Conservation (phyloP, 2,329 filamentous ascomycete genomes). For the Colletotrichum zoysiae region DNA sequence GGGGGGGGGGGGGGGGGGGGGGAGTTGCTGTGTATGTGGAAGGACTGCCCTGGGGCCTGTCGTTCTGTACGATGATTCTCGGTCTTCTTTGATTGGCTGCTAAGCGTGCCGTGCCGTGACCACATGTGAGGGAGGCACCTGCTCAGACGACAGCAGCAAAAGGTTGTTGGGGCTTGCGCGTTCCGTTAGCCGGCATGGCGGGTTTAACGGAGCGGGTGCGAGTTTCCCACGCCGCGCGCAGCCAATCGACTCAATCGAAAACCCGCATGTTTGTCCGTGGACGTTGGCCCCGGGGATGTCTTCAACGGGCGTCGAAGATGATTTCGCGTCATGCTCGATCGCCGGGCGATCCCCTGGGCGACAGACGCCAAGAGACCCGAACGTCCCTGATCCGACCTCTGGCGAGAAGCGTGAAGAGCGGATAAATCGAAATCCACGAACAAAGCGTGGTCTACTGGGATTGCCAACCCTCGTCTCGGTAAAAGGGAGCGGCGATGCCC, state of each 20-base stretch:
- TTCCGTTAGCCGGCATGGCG: background rate
- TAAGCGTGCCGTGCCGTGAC: background rate
- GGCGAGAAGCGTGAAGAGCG: background rate
- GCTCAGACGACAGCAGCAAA: background rate
- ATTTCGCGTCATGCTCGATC: background rate
- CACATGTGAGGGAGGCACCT: background rate
- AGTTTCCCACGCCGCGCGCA: background rate
- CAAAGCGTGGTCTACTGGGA: background rate
- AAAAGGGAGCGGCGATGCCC: background rate
- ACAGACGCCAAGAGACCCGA: background rate
- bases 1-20: too few relatives aligned
- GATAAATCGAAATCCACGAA: slow-evolving; percentile 35
- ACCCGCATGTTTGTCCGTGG: background rate
- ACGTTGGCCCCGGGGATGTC: slow-evolving; percentile 6
- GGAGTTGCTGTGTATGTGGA: slow-evolving; percentile 12
- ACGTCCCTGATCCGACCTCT: background rate
- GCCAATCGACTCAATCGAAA: background rate
- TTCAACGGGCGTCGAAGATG: background rate
- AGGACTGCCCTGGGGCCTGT: slow-evolving; percentile 1
- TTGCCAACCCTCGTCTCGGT: background rate
- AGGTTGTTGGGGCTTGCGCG: background rate
- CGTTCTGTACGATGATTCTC: background rate
- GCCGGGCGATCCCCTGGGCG: background rate
- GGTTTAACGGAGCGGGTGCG: background rate
- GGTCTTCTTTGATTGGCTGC: background rate